Evolutionary conservation across 768 basidiomycete genomes (phyloP), one percentile per base, ranked within the genome.

Genomic region (Gyrodon lividus): DNA sequence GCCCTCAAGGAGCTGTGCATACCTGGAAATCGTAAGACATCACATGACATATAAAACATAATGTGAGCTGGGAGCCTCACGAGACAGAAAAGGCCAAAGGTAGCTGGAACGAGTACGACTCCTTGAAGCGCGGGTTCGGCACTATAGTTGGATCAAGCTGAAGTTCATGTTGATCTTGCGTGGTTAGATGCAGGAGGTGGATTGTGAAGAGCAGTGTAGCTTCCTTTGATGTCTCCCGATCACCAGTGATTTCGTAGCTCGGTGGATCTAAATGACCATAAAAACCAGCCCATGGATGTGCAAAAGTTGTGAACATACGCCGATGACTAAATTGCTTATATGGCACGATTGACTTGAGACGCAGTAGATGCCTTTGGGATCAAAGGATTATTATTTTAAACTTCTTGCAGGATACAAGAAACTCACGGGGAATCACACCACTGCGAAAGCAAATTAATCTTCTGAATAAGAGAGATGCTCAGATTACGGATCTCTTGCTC

Each of bases 1-100:
- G 4, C 71, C 63, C 20, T 69, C 68, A 24, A 81, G 70, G 1
- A 81, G 58, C 50, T 80, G 79, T 0, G 59, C 46, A 24, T 72
- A 57, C 3, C 74, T 75, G n/a, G 9, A 13, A 4, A 4, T 20
- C 17, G 26, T 61, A 3, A 42, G 19, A 31, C 6, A 37, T 22
- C 3, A 20, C 4, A 37, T 22, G 2, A 20, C 4, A 14, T 4
- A 6, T 12, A 23, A 33, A 28, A 8, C 17, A 19, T 24, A 7
- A 41, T 16, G n/a, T 20, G n/a, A 40, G 33, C 19, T 4, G 5
- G 10, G 13, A 14, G 24, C n/a, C 61, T 58, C 24, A 64, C 64
- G 47, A 63, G n/a, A 69, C 46, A 2, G 52, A 65, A 41, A 58
- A 60, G 5, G 55, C 65, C 4, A 61, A 0, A 8, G 63, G 55